phyloP scores from a whole-genome alignment of 371 early-diverging fungal genomes.

The Cladochytrium tenue region DNA sequence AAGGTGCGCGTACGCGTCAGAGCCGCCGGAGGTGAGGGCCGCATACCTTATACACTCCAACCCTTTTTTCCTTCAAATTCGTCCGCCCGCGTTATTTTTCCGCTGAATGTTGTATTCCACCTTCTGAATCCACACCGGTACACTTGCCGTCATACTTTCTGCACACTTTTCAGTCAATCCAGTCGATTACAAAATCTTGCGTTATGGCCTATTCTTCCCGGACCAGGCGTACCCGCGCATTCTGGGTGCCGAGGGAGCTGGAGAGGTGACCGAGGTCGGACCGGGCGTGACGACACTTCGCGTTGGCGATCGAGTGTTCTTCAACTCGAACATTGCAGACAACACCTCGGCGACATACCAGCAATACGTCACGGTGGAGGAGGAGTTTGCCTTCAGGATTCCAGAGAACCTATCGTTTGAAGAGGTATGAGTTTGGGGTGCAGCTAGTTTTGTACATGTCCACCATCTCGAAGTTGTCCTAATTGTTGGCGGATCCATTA shows the following conservation, averaged over 20 bases:
- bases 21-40: too few relatives aligned
- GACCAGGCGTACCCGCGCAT: slow-evolving; percentile 8
- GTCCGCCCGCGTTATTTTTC: too few relatives aligned
- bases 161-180: slow-evolving; percentile 19
- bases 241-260: slow-evolving; percentile 21
- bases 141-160: too few relatives aligned
- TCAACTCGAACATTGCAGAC: slow-evolving; percentile 15
- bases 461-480: too few relatives aligned
- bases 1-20: too few relatives aligned
- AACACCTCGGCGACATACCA: slow-evolving; percentile 10
- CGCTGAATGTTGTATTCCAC: too few relatives aligned
- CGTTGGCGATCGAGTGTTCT: slow-evolving; percentile 23
- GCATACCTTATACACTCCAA: too few relatives aligned
- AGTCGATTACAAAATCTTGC: slow-evolving; percentile 15
- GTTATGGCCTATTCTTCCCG: slow-evolving; percentile 15
- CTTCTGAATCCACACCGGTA: too few relatives aligned
- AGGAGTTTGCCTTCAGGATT: not conserved
- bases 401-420: slow-evolving; percentile 20
- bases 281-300: slow-evolving; percentile 1
- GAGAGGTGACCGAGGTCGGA: slow-evolving; percentile 7
- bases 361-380: slow-evolving; percentile 9
- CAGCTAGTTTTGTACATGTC: too few relatives aligned
- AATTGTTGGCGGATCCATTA: too few relatives aligned
- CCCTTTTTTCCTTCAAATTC: too few relatives aligned
- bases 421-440: too few relatives aligned